Evolutionary conservation across 2,329 filamentous ascomycete genomes (phyloP).

Genomic region (Penicillium rolfsii): DNA sequence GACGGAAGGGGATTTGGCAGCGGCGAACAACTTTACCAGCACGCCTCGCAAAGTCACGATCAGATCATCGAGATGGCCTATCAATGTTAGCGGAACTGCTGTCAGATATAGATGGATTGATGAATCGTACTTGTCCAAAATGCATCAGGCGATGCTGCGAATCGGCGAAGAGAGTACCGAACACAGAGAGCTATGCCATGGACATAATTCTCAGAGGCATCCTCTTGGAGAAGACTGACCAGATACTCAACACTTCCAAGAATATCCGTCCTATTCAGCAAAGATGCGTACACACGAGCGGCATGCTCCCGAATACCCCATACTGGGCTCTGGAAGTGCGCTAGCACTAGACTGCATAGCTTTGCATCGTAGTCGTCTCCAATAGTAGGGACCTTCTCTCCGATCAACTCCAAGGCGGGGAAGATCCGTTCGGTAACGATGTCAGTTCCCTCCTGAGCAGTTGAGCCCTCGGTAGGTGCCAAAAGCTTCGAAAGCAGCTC

Average conservation of each 20-base stretch:
- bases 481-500: slow-evolving; percentile 43
- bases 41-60: slow-evolving; percentile 31
- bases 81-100: slow-evolving; percentile 12
- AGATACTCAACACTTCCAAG: slow-evolving; percentile 34
- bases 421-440: slow-evolving; percentile 49
- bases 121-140: slow-evolving; percentile 40
- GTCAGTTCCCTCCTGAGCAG: slow-evolving; percentile 32
- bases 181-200: slow-evolving; percentile 48
- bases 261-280: slow-evolving; percentile 40
- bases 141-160: slow-evolving; percentile 37
- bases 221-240: slow-evolving; percentile 22
- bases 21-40: slow-evolving; percentile 33
- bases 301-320: slow-evolving; percentile 54
- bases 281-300: slow-evolving; percentile 47
- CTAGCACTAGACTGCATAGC: slow-evolving; percentile 38
- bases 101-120: not conserved
- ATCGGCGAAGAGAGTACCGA: slow-evolving; percentile 43
- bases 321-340: slow-evolving; percentile 47
- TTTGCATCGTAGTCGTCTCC: slow-evolving; percentile 37
- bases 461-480: slow-evolving; percentile 27
- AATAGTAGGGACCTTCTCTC: slow-evolving; percentile 46
- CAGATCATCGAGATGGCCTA: slow-evolving; percentile 37
- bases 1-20: slow-evolving; percentile 40
- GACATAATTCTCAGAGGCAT: slow-evolving; percentile 39
- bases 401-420: slow-evolving; percentile 51